Conservation (phyloP, 495 filamentous ascomycete genomes). For the Penicillium crystallinum region DNA sequence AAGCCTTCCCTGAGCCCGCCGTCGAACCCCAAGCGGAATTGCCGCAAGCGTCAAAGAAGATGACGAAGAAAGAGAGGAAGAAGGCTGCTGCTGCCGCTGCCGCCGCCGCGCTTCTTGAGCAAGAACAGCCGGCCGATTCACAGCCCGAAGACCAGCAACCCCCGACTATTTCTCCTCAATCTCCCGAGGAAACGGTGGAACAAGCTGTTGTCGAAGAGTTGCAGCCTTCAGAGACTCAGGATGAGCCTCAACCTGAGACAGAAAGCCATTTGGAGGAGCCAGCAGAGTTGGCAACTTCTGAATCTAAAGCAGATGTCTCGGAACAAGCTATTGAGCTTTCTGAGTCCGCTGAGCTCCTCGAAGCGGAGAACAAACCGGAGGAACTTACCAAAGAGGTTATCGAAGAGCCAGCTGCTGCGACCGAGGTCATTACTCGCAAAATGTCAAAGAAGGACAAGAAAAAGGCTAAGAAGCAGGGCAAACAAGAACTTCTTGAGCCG, state of each 20-base stretch:
- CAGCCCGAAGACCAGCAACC: slow-evolving; percentile 4
- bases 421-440: slow-evolving; percentile 19
- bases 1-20: not conserved
- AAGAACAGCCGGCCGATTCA: slow-evolving; percentile 13
- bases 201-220: not conserved
- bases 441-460: slow-evolving; percentile 40
- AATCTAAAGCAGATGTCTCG: not conserved
- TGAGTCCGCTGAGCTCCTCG: not conserved
- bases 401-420: not conserved
- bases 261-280: not conserved
- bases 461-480: slow-evolving; percentile 35
- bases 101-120: not conserved
- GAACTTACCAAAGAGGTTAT: not conserved
- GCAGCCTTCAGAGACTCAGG: not conserved
- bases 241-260: not conserved
- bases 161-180: not conserved
- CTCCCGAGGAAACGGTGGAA: not conserved
- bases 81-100: slow-evolving; percentile 12
- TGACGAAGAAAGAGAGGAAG: slow-evolving; percentile 24
- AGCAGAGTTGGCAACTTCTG: not conserved
- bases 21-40: not conserved
- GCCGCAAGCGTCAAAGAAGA: slow-evolving; percentile 10
- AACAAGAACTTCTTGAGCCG: slow-evolving; percentile 7
- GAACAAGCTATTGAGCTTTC: not conserved
- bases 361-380: not conserved